A percentile compares a stretch with the other conserved stretches of the same genome.
These are phyloP conservation scores for Eucalyptus brandiana DNA, from an alignment of 345 rosid species.

Conservation along the genomic window DNA sequence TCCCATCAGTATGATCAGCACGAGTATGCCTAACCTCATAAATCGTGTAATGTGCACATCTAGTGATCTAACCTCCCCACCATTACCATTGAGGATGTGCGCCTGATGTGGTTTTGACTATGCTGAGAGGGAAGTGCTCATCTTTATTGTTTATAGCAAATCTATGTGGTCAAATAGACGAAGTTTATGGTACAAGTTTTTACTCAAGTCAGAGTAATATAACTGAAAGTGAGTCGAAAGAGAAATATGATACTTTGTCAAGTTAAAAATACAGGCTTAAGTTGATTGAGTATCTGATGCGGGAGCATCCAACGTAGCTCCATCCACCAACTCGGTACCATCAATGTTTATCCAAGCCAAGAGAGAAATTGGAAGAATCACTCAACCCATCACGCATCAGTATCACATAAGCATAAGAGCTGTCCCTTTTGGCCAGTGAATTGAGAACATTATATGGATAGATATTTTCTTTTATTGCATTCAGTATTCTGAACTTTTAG, in stretches of 20 bases:
- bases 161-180: background rate
- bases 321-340: too few species aligned
- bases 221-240: background rate
- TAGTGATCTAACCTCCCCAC: background rate
- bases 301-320: too few species aligned
- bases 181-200: background rate
- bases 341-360: too few species aligned
- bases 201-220: background rate
- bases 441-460: background rate
- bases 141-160: background rate
- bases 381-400: too few species aligned
- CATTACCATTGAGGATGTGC: background rate
- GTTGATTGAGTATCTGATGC: background rate
- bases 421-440: background rate
- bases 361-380: too few species aligned
- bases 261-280: background rate
- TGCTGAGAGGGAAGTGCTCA: background rate
- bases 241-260: background rate
- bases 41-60: background rate
- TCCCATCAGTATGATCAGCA: background rate
- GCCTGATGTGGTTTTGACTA: background rate
- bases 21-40: background rate
- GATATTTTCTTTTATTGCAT: background rate
- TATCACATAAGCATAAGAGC: background rate
- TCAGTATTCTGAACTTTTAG: background rate